phyloP scores from a whole-genome alignment of 1,284 basidiomycete genomes.

The Porodaedalea pini region DNA sequence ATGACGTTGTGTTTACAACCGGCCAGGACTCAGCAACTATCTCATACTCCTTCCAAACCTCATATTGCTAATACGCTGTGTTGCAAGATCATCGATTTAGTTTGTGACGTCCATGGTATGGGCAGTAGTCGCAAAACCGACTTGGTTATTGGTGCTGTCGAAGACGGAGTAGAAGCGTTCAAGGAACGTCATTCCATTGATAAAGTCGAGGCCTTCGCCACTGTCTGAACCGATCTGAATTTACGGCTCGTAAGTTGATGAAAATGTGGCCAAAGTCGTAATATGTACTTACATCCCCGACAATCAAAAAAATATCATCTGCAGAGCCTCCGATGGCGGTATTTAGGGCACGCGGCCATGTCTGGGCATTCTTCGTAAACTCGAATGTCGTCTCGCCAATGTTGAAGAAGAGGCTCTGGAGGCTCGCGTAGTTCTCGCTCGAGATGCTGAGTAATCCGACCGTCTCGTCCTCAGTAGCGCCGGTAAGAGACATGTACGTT shows the following conservation, averaged over 20 bases:
- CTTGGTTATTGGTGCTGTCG: slow-evolving; percentile 23
- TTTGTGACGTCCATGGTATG: slow-evolving; percentile 24
- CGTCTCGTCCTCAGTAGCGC: slow-evolving; percentile 18
- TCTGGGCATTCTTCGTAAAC: slow-evolving; percentile 23
- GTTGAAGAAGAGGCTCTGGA: slow-evolving; percentile 23
- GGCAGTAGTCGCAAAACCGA: slow-evolving; percentile 24
- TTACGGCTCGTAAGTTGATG: not conserved
- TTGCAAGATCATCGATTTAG: slow-evolving; percentile 1
- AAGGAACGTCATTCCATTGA: slow-evolving; percentile 23
- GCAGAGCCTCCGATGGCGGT: slow-evolving; percentile 21
- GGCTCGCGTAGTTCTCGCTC: slow-evolving; percentile 12
- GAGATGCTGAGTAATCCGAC: slow-evolving; percentile 22
- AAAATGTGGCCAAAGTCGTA: not conserved
- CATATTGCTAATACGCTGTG: too few relatives aligned
- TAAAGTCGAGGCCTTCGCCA: slow-evolving; percentile 21
- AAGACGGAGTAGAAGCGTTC: slow-evolving; percentile 25
- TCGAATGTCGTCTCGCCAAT: slow-evolving; percentile 20
- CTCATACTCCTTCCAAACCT: too few relatives aligned
- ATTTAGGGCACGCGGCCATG: slow-evolving; percentile 23
- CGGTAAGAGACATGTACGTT: slow-evolving; percentile 18
- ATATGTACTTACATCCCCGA: slow-evolving; percentile 14
- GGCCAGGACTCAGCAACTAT: too few relatives aligned
- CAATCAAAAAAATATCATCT: slow-evolving; percentile 22
- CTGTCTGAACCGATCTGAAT: slow-evolving; percentile 16
- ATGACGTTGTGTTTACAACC: too few relatives aligned